Conservation (phyloP, 371 early-diverging fungal genomes). For the Fennellomyces sp. region DNA sequence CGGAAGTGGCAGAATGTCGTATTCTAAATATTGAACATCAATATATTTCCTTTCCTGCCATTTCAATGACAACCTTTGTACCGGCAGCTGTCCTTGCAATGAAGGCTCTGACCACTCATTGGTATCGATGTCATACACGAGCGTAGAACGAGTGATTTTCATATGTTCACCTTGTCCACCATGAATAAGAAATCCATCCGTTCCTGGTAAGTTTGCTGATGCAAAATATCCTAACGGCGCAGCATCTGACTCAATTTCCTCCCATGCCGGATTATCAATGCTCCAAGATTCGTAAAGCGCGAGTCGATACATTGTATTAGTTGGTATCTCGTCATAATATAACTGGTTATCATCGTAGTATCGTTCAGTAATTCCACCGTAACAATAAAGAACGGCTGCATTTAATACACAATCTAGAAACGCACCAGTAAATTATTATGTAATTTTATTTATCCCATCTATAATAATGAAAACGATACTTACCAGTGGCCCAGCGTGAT, state of each 20-base stretch:
- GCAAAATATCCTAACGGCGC: conserved; percentile 25
- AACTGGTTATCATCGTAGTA: no score
- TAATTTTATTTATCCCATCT: background rate
- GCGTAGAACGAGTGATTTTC: no score
- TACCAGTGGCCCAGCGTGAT: conserved; percentile 2
- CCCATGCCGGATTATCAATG: conserved; percentile 32
- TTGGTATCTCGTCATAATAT: conserved; percentile 12
- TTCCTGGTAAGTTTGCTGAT: conserved; percentile 14
- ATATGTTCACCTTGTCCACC: no score
- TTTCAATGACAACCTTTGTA: no score
- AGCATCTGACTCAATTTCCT: conserved; percentile 4
- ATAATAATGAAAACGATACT: background rate
- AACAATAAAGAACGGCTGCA: conserved; percentile 23
- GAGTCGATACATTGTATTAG: conserved; percentile 18
- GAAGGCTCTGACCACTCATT: no score
- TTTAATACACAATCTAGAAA: conserved; percentile 30
- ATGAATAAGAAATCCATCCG: conserved; percentile 23
- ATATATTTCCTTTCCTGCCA: background rate
- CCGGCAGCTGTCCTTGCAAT: no score
- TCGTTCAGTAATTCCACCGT: conserved; percentile 21
- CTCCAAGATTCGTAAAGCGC: conserved; percentile 23
- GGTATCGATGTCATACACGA: no score
- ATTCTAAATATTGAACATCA: conserved; percentile 17
- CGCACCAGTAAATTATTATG: background rate
- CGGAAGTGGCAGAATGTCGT: conserved; percentile 32